Evolutionary conservation across 805 yeast species (phyloP).

Genomic region (Saccharomycopsis microspora): DNA sequence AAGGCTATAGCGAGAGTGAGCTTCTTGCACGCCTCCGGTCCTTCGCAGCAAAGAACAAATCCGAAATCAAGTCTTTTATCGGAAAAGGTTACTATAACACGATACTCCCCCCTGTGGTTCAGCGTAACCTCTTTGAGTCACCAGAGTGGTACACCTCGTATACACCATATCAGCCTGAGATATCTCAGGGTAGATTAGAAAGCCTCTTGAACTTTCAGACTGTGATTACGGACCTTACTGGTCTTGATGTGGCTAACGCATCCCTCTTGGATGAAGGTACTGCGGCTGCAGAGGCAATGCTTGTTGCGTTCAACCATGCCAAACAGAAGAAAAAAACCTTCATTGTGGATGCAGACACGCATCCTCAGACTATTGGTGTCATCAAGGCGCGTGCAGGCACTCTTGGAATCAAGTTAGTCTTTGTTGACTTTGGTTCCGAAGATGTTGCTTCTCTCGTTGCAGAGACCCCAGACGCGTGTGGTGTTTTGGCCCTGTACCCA

Average conservation of each 20-base stretch:
- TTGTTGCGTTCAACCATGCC: conserved; percentile 56
- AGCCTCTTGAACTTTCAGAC: conserved; percentile 88
- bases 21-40: conserved; percentile 57
- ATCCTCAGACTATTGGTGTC: conserved; percentile 80
- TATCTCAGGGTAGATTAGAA: conserved; percentile 92
- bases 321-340: conserved; percentile 59
- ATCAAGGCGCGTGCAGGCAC: conserved; percentile 70
- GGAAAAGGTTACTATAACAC: conserved; percentile 96
- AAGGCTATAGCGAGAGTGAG: conserved; percentile 75
- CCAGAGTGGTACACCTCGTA: conserved; percentile 99
- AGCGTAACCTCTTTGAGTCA: conserved; percentile 80
- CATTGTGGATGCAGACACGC: conserved; percentile 66
- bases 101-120: conserved; percentile 79
- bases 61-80: conserved; percentile 58
- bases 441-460: conserved; percentile 26
- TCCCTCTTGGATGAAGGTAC: conserved; percentile 93
- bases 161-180: conserved; percentile 98
- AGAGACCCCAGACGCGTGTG: conserved; percentile 46
- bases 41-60: conserved; percentile 65
- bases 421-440: too few species aligned
- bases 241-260: conserved; percentile 90
- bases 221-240: conserved; percentile 81
- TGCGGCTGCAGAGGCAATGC: conserved; percentile 96
- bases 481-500: conserved; percentile 86
- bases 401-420: conserved; percentile 45